Evolutionary conservation across 2,329 filamentous ascomycete genomes (phyloP), one percentile per base, ranked within the genome.

Genomic region (Pseudopyricularia javanii): DNA sequence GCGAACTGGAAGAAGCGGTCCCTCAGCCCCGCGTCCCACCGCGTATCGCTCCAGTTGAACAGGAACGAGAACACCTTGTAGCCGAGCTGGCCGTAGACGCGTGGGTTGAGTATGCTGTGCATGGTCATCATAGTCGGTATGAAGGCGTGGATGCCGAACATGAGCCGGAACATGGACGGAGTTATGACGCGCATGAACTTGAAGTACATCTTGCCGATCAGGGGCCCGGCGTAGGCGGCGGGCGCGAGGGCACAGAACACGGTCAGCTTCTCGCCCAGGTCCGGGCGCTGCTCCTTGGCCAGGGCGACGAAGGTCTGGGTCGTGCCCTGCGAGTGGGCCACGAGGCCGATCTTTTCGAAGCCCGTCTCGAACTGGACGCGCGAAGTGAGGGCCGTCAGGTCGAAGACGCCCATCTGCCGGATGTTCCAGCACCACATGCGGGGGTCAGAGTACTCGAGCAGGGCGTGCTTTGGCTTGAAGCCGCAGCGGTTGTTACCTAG

Each of bases 381-480:
- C 0, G 85, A 88, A 1, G 86, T 78, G 33, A 96, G 75, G 0
- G 91, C 90, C 0, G 91, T 78, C 3, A 97, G 75, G 63, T 97
- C 91, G 63, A 94, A 81, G 1, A 40, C 49, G 3, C 90, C 91
- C 86, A 96, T 94, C 62, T 95, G 88, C 0, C 88, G 81, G 53
- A 96, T 94, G 59, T 95, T 95, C 91, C 91, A 97, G 40, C 84
- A 82, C 91, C 91, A 96, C 88, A 96, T 94, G 30, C 90, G 80
- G 1, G 91, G 91, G 62, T 97, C 91, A 3, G 72, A 71, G 58
- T 86, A 82, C 2, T 79, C 69, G 37, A 96, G 76, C 22, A 83
- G 68, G 2, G 75, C 78, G 63, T 97, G 91, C 57, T 82, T 79
- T 0, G 91, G 91, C 0, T 78, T 72, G 67, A 93, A 89, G 1